These are phyloP conservation scores for Aureobasidium leucospermi DNA, from an alignment of 2,329 filamentous ascomycete genomes.

Conservation along the genomic window DNA sequence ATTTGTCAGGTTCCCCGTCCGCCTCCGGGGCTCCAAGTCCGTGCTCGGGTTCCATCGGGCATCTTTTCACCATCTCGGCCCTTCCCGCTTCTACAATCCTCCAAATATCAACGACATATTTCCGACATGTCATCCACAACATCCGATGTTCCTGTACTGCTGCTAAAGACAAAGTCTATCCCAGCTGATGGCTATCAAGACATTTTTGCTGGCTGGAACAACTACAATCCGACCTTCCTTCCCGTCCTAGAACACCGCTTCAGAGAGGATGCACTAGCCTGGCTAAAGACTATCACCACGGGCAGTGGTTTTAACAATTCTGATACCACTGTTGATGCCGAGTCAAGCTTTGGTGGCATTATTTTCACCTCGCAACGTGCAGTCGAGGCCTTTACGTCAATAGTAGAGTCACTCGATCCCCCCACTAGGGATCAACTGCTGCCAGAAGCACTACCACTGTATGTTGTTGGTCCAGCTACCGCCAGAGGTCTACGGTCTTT, in stretches of 20 bases:
- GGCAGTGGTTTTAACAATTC: constrained; percentile 31
- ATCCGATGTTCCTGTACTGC: constrained; percentile 49
- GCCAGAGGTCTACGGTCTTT: constrained; percentile 60
- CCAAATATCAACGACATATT: neutral
- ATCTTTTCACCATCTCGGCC: constrained; percentile 6
- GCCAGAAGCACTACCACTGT: constrained; percentile 53
- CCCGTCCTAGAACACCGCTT: constrained; percentile 70
- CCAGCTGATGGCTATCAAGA: constrained; percentile 68
- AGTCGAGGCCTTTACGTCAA: constrained; percentile 65
- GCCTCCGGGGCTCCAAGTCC: constrained; percentile 5
- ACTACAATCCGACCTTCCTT: constrained; percentile 61
- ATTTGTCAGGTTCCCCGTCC: constrained; percentile 11
- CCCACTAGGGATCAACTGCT: constrained; percentile 30
- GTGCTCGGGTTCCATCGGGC: constrained; percentile 8
- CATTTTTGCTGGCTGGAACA: constrained; percentile 44
- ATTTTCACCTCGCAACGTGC: constrained; percentile 80
- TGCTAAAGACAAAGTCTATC: constrained; percentile 70
- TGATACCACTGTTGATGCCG: constrained; percentile 19
- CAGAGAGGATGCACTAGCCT: constrained; percentile 50
- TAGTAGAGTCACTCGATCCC: constrained; percentile 48
- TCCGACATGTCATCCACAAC: constrained; percentile 2
- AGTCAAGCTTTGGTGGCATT: constrained; percentile 58
- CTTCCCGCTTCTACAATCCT: constrained; percentile 7
- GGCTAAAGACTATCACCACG: constrained; percentile 47
- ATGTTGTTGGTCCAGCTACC: constrained; percentile 76